Evolutionary conservation across 2,329 filamentous ascomycete genomes (phyloP).

Genomic region (Cladorrhinum sp.): DNA sequence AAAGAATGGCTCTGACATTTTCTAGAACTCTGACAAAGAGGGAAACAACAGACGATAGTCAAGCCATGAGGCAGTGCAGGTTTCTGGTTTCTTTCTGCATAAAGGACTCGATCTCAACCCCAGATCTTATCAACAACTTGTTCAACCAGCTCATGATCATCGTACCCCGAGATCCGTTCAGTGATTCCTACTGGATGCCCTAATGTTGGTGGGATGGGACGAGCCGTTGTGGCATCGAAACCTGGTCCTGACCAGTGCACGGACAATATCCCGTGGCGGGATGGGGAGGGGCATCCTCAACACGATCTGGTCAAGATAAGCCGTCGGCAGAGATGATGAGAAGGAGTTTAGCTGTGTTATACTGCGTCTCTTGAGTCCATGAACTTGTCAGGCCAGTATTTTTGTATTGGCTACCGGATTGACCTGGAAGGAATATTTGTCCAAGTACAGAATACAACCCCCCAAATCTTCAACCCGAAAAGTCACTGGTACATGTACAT

Average conservation of each 20-base stretch:
- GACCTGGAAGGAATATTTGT: background rate
- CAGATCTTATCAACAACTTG: too few species aligned
- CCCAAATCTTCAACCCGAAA: background rate
- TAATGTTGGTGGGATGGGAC: background rate
- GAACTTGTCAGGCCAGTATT: too few species aligned
- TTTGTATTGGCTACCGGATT: too few species aligned
- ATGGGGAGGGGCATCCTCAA: background rate
- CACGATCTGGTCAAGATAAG: too few species aligned
- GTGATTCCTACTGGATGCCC: background rate
- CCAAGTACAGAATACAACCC: background rate
- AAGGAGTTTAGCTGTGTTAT: too few species aligned
- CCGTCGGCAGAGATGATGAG: background rate
- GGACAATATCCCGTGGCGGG: background rate
- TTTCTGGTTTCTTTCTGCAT: constrained; percentile 1
- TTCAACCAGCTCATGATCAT: constrained; percentile 6
- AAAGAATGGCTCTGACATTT: constrained; percentile 4
- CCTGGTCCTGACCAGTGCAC: constrained; percentile 9
- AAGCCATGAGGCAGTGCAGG: background rate
- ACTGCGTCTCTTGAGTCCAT: too few species aligned
- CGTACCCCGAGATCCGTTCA: background rate
- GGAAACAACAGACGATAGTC: background rate
- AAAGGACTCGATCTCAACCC: background rate
- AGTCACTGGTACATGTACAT: background rate
- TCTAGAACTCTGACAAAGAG: constrained; percentile 2
- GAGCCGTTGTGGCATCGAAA: constrained; percentile 4